Conservation (phyloP, 257 asterid species). For the Rhazya stricta region DNA sequence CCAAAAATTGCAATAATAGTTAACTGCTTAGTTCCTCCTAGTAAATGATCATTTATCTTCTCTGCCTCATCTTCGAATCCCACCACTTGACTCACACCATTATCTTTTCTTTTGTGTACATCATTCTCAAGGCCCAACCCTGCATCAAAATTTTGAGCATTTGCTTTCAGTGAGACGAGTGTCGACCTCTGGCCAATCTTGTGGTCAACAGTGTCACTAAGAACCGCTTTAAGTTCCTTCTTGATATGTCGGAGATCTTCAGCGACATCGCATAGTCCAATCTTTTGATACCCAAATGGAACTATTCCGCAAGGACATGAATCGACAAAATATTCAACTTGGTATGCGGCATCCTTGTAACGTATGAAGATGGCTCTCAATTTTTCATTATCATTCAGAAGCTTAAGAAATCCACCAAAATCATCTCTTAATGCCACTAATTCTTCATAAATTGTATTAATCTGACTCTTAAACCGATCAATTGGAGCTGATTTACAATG, state of each 20-base stretch:
- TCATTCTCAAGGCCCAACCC: not conserved
- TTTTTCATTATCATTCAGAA: not conserved
- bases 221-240: not conserved
- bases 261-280: not conserved
- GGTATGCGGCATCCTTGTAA: not conserved
- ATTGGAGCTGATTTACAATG: not conserved
- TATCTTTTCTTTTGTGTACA: too few relatives aligned
- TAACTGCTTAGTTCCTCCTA: too few relatives aligned
- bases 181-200: not conserved
- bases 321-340: not conserved
- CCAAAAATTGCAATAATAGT: conserved; percentile 2
- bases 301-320: not conserved
- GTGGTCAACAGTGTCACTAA: not conserved
- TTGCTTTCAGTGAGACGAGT: not conserved
- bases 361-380: not conserved
- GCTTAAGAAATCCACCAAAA: not conserved
- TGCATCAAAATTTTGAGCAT: not conserved
- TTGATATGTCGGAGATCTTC: not conserved
- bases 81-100: not conserved
- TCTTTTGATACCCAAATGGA: too few relatives aligned
- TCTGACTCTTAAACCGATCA: not conserved
- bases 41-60: not conserved
- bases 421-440: not conserved
- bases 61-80: not conserved
- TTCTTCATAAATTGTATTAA: not conserved